These are phyloP conservation scores for Pythium brachiatum DNA, from an alignment of 352 stramenopile species.

Conservation along the genomic window DNA sequence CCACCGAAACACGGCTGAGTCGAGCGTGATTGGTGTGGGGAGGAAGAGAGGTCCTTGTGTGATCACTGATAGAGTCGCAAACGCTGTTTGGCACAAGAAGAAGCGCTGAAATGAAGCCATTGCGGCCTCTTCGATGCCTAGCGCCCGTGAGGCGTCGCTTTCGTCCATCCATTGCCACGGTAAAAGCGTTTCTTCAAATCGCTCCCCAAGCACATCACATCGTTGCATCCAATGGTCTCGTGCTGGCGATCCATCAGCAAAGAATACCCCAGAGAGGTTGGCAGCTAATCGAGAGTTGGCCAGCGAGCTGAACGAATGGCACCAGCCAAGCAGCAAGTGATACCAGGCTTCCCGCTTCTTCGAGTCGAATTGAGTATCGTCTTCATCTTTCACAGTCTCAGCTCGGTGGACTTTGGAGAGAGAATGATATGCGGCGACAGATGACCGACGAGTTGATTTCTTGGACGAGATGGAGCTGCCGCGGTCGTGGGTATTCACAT, in stretches of 20 bases:
- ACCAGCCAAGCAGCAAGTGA: slow-evolving; percentile 43
- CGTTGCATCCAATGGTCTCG: slow-evolving; percentile 39
- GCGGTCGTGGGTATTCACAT: neutral
- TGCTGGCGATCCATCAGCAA: slow-evolving; percentile 23
- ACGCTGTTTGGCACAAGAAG: slow-evolving; percentile 33
- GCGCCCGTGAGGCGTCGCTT: slow-evolving; percentile 23
- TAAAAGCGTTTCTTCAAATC: slow-evolving; percentile 22
- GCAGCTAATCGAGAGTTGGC: slow-evolving; percentile 24
- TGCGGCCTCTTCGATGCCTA: slow-evolving; percentile 27
- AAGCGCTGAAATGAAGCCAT: slow-evolving; percentile 30
- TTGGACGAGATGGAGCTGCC: slow-evolving; percentile 1
- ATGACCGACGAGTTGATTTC: slow-evolving; percentile 6
- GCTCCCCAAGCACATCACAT: slow-evolving; percentile 43
- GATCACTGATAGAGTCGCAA: slow-evolving; percentile 25
- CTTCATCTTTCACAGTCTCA: neutral
- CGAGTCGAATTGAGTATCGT: neutral
- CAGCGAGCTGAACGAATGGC: slow-evolving; percentile 39
- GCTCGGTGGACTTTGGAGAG: neutral
- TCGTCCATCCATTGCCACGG: slow-evolving; percentile 58
- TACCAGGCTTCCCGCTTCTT: slow-evolving; percentile 31
- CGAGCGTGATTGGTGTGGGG: slow-evolving; percentile 7
- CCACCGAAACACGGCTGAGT: slow-evolving; percentile 38
- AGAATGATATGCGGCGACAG: neutral
- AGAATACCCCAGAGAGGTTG: slow-evolving; percentile 33
- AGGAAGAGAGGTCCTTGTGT: slow-evolving; percentile 20